Base-by-base conservation (phyloP, 352 stramenopile genomes). In the Phytophthora hybrid region DNA sequence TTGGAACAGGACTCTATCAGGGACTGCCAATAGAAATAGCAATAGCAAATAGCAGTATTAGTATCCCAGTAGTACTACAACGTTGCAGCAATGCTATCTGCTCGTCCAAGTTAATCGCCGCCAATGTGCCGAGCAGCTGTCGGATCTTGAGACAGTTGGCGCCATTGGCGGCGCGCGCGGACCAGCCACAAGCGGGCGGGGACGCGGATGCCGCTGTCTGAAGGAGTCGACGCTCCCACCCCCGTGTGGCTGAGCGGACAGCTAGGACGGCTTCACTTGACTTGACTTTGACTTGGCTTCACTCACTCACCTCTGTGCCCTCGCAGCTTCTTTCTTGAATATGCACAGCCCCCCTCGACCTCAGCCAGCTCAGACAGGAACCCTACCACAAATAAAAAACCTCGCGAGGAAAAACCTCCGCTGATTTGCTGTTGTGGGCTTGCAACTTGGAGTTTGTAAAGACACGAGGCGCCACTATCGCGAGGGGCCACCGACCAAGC, bases 291-390 rank as follows among this genome's bases (percentile, higher is more conserved):
- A 6, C 29, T 31, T 31, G 3, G 6, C 29, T 31, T 7, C 29
- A 31, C 29, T 39, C 16, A 78, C 74, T 78, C 70, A 78, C 70
- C 74, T 78, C 34, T 53, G 61, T 59, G 41, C 49, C 59, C 62
- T 67, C 63, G 26, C 23, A 59, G 62, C 47, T 75, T 66, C 57
- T 78, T 71, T 77, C 63, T 71, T 69, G 63, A 78, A 78, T 76
- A 77, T 78, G 75, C 71, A 71, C 75, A 81, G 71, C 59, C 47
- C 47, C 18, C 47, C 19, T 54, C n/a, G 47, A 26, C 44, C 18
- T 51, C 44, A 51, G 44, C 29, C 29, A 31, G 29, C 29, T 19
- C 18, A 21, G 9, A 16, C 18, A 73, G 13, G 51, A 76, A 76
- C 69, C 70, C 70, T 73, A 74, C 63, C 62, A 61, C 66, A 63